Evolutionary conservation across 2,329 filamentous ascomycete species (phyloP).

Genomic region (Ambrosiella xylebori): DNA sequence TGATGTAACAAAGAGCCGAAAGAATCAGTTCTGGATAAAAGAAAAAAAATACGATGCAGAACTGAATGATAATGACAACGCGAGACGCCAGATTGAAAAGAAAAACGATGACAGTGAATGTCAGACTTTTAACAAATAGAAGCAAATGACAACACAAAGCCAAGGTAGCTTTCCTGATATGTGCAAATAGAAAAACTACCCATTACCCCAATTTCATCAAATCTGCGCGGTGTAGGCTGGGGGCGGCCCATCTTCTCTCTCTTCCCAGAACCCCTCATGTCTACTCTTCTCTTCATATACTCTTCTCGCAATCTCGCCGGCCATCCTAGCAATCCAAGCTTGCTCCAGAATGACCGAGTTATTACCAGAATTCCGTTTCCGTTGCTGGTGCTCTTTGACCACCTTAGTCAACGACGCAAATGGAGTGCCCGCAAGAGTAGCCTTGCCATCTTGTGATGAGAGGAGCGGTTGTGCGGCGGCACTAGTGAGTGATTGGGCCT

Average conservation of each 20-base stretch:
- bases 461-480: conserved; percentile 17
- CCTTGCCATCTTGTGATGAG: conserved; percentile 15
- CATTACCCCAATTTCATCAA: background rate
- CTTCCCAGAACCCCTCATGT: conserved; percentile 34
- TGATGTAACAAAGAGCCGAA: background rate
- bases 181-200: background rate
- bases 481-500: background rate
- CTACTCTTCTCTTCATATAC: conserved; percentile 72
- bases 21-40: conserved; percentile 4
- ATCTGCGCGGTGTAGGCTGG: conserved; percentile 38
- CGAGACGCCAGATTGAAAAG: conserved; percentile 1
- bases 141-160: background rate
- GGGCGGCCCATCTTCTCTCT: conserved; percentile 39
- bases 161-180: background rate
- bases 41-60: background rate
- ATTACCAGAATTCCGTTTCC: conserved; percentile 24
- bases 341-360: conserved; percentile 52
- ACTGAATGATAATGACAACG: background rate
- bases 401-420: conserved; percentile 8
- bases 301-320: conserved; percentile 71
- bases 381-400: conserved; percentile 10
- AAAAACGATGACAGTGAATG: background rate
- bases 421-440: conserved; percentile 1
- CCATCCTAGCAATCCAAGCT: conserved; percentile 86
- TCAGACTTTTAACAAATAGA: background rate